Percentiles rank a stretch among this genome's conserved stretches.
Evolutionary conservation across 179 eudicot species (phyloP).

Genomic region (Nepenthes alata): DNA sequence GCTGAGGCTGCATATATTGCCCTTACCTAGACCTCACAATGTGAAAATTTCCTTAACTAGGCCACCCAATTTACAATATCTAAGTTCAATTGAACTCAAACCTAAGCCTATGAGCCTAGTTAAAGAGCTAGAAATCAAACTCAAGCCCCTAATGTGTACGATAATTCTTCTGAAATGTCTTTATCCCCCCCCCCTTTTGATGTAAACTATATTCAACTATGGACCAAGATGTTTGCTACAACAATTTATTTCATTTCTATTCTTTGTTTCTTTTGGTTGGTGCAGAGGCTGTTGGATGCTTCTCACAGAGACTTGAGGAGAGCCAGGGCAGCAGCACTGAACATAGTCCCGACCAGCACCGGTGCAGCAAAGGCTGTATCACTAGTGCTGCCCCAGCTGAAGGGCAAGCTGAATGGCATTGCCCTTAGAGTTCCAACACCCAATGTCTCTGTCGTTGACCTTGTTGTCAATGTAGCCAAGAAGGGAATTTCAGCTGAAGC

Average conservation of each 20-base stretch:
- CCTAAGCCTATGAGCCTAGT: no score
- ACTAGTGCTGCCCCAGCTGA: slow-evolving; percentile 84
- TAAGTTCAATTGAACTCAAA: no score
- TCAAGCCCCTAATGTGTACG: no score
- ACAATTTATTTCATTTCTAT: not conserved
- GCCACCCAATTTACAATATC: no score
- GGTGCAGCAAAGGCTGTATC: slow-evolving; percentile 99
- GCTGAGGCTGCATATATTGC: no score
- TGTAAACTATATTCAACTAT: no score
- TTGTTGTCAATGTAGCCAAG: slow-evolving; percentile 74
- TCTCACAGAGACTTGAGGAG: slow-evolving; percentile 96
- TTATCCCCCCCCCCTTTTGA: no score
- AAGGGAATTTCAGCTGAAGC: slow-evolving; percentile 85
- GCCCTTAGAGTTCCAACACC: slow-evolving; percentile 98
- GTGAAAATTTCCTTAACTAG: no score
- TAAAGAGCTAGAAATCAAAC: no score
- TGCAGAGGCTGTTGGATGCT: slow-evolving; percentile 86
- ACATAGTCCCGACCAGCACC: slow-evolving; percentile 96
- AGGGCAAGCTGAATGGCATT: slow-evolving; percentile 98
- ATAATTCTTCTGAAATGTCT: no score
- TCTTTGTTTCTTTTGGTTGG: not conserved
- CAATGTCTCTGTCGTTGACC: slow-evolving; percentile 90
- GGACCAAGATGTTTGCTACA: not conserved
- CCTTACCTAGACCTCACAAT: no score
- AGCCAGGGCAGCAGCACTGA: slow-evolving; percentile 95